A percentile compares a stretch with the other conserved stretches of the same genome.
Conservation (phyloP, 2,329 filamentous ascomycete species). For the Colletotrichum sp. region DNA sequence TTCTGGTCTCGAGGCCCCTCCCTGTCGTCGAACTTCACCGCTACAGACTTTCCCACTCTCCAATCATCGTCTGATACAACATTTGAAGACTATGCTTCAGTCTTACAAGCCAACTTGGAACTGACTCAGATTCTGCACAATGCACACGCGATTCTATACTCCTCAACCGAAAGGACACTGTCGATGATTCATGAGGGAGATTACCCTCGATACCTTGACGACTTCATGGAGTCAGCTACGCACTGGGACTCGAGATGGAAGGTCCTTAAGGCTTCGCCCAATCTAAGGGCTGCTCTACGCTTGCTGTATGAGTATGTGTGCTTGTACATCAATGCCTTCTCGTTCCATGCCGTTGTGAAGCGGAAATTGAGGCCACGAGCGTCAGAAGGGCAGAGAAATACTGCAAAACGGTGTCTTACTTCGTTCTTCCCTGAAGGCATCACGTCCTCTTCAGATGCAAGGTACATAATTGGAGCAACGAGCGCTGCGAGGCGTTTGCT, state of each 20-base stretch:
- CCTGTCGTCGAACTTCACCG: not conserved
- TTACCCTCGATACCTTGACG: not conserved
- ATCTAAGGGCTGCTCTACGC: not conserved
- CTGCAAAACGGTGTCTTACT: not conserved
- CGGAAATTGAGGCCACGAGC: not conserved
- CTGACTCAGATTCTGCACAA: not conserved
- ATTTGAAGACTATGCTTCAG: not conserved
- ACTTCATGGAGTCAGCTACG: not conserved
- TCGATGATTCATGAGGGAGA: not conserved
- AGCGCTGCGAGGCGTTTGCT: not conserved
- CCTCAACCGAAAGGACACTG: not conserved
- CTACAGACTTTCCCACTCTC: not conserved
- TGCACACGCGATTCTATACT: not conserved
- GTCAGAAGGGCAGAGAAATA: not conserved
- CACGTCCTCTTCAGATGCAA: not conserved
- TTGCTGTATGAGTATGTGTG: not conserved
- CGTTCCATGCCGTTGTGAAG: not conserved
- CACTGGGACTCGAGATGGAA: not conserved
- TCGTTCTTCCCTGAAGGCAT: not conserved
- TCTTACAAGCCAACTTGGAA: not conserved
- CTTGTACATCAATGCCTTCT: not conserved
- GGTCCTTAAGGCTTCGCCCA: accelerated
- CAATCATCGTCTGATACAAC: accelerated
- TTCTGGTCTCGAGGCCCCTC: not conserved
- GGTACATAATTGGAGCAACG: not conserved